Conservation (phyloP, 75 land plant species). For the Chamaecyparis obtusa region DNA sequence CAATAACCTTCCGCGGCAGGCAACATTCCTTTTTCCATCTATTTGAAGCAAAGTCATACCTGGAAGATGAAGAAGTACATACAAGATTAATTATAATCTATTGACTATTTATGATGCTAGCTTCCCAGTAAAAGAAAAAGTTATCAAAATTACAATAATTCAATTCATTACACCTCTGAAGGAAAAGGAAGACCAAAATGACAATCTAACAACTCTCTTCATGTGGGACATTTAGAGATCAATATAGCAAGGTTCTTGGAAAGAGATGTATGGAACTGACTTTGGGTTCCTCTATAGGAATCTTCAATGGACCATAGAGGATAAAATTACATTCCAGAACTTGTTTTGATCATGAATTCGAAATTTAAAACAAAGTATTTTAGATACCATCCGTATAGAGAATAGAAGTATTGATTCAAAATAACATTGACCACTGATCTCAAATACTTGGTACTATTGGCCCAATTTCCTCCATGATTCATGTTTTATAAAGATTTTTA, state of each 20-base stretch:
- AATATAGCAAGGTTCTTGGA: background rate
- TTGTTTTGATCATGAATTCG: background rate
- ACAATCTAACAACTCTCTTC: background rate
- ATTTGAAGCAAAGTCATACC: slow-evolving; percentile 64
- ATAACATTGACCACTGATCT: background rate
- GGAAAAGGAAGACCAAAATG: background rate
- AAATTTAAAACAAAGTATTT: too few relatives aligned
- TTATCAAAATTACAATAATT: background rate
- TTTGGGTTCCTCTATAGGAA: background rate
- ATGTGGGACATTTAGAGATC: background rate
- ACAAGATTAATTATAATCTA: background rate
- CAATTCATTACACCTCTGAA: background rate
- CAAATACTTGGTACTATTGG: background rate
- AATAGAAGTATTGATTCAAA: background rate
- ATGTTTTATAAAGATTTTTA: background rate
- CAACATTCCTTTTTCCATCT: slow-evolving; percentile 60
- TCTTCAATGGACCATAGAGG: background rate
- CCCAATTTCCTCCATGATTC: background rate
- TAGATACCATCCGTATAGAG: background rate
- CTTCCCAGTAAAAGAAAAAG: background rate
- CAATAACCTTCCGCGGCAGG: slow-evolving; percentile 39
- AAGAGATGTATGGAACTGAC: background rate
- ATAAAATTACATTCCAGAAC: too few relatives aligned
- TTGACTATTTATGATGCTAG: background rate
- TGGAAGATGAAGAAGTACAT: slow-evolving; percentile 22